Percentiles rank a stretch among this genome's conserved stretches.
Evolutionary conservation across 768 basidiomycete genomes (phyloP).

Genomic region (Boletus rufocinnamomeus): DNA sequence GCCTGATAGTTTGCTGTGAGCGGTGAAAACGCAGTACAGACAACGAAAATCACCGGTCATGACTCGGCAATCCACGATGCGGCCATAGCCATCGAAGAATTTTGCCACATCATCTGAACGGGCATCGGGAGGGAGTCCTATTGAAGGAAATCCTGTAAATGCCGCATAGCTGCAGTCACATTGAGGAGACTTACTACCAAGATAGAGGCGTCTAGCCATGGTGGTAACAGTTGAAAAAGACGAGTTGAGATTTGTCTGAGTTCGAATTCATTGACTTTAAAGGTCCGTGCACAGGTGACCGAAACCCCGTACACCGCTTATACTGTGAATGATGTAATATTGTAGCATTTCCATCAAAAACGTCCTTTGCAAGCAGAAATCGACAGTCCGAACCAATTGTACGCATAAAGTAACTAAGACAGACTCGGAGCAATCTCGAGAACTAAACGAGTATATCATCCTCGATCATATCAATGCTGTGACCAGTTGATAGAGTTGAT

Average conservation of each 20-base stretch:
- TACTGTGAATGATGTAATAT: not conserved
- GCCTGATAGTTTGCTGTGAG: slow-evolving; percentile 47
- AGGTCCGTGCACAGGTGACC: slow-evolving; percentile 31
- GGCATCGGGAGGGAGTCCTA: slow-evolving; percentile 82
- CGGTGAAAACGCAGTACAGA: not conserved
- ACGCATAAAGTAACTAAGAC: slow-evolving; percentile 13
- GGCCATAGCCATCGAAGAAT: slow-evolving; percentile 89
- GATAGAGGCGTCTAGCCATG: slow-evolving; percentile 85
- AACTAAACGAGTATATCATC: not conserved
- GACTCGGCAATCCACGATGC: slow-evolving; percentile 87
- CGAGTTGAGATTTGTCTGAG: slow-evolving; percentile 31
- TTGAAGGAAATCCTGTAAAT: slow-evolving; percentile 2
- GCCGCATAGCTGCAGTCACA: slow-evolving; percentile 5
- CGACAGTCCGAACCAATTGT: slow-evolving; percentile 9
- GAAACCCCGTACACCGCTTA: slow-evolving; percentile 23
- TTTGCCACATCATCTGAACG: slow-evolving; percentile 84
- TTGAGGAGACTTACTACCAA: slow-evolving; percentile 62
- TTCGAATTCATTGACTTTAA: slow-evolving; percentile 34
- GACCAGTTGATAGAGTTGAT: slow-evolving; percentile 95
- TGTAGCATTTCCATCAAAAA: not conserved
- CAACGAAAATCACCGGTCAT: slow-evolving; percentile 76
- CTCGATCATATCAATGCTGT: slow-evolving; percentile 43
- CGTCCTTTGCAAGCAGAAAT: not conserved
- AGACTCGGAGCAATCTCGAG: slow-evolving; percentile 15
- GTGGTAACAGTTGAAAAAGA: slow-evolving; percentile 37